Conservation (phyloP, 169 alveolate species). For the Plasmodium gallinaceum region DNA sequence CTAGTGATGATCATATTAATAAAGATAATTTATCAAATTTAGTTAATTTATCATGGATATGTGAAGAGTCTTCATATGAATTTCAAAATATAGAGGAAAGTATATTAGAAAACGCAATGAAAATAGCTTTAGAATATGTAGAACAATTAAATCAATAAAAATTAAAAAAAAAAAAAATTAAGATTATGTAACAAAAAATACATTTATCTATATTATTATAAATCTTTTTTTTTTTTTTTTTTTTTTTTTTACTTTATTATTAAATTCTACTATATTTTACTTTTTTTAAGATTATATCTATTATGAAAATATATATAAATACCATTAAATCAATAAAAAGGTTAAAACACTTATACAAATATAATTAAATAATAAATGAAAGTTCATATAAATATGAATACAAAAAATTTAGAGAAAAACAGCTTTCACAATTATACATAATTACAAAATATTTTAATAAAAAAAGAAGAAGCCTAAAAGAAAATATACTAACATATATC, state of each 20-base stretch:
- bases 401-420: too few relatives aligned
- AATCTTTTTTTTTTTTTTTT: neutral
- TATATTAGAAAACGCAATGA: slow-evolving; percentile 17
- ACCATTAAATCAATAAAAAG: too few relatives aligned
- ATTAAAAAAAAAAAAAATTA: neutral
- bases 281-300: neutral
- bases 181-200: neutral
- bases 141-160: slow-evolving; percentile 34
- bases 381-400: too few relatives aligned
- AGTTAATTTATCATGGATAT: slow-evolving; percentile 54
- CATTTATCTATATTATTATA: neutral
- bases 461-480: too few relatives aligned
- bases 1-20: slow-evolving; percentile 66
- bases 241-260: neutral
- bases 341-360: too few relatives aligned
- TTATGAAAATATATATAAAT: neutral
- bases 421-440: too few relatives aligned
- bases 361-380: too few relatives aligned
- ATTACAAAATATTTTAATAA: too few relatives aligned
- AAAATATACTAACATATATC: too few relatives aligned
- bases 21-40: slow-evolving; percentile 39
- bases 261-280: too few relatives aligned
- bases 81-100: slow-evolving; percentile 21
- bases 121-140: slow-evolving; percentile 38
- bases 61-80: slow-evolving; percentile 55